A percentile compares a stretch with the other conserved stretches of the same genome.
These are phyloP conservation scores for Cladorrhinum sp. DNA, from an alignment of 2,329 filamentous ascomycete species.

Conservation along the genomic window DNA sequence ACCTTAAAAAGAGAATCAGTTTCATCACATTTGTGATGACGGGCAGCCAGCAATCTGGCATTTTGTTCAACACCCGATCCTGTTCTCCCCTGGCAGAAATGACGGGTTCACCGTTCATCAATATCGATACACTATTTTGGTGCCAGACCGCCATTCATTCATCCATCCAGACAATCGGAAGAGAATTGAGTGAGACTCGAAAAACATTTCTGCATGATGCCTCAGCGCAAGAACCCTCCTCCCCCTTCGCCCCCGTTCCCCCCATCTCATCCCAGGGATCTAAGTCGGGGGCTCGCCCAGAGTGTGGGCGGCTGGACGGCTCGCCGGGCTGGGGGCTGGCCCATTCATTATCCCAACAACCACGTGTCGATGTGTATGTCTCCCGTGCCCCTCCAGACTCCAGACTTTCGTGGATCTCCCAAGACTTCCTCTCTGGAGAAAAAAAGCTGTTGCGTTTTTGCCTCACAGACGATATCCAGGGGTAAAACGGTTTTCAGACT, in stretches of 20 bases:
- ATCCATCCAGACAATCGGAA: not conserved
- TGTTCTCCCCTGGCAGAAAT: not conserved
- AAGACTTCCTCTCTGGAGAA: not conserved
- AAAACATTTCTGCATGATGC: not conserved
- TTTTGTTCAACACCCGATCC: too few species aligned
- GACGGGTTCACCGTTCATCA: not conserved
- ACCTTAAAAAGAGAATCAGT: not conserved
- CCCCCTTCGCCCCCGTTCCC: not conserved
- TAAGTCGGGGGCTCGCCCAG: not conserved
- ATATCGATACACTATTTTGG: not conserved
- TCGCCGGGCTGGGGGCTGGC: not conserved
- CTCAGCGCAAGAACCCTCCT: not conserved
- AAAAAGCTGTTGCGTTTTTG: not conserved
- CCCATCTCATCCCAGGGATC: not conserved
- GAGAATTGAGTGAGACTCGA: not conserved
- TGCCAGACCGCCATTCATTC: not conserved
- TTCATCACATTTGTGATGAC: not conserved
- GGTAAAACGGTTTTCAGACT: not conserved
- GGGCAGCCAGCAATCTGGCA: not conserved
- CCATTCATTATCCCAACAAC: conserved; percentile 5
- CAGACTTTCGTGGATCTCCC: not conserved
- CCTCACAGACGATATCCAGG: not conserved
- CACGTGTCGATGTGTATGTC: conserved; percentile 1
- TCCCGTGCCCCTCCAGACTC: conserved; percentile 2
- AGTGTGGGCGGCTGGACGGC: not conserved